These are phyloP conservation scores for Sungouiella thailandica DNA, from an alignment of 805 yeast genomes.

Conservation along the genomic window DNA sequence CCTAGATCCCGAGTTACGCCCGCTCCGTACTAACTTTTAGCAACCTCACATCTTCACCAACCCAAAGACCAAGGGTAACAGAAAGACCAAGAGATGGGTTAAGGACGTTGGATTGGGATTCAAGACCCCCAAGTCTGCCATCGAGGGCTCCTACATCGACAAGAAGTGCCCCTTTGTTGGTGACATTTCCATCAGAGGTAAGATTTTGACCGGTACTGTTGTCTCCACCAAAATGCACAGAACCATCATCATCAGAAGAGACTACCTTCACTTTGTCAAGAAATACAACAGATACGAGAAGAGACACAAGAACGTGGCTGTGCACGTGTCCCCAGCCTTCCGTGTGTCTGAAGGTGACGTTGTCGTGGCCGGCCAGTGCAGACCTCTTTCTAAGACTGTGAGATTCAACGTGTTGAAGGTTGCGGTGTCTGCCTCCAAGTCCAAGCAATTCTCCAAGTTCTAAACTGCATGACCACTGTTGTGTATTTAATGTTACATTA, in stretches of 20 bases:
- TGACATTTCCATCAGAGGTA: constrained; percentile 97
- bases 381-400: constrained; percentile 99
- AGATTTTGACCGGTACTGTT: constrained; percentile 98
- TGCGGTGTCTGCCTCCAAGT: constrained; percentile 79
- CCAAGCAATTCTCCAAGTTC: constrained; percentile 96
- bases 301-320: constrained; percentile 99
- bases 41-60: constrained; percentile 99
- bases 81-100: constrained; percentile 99
- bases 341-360: constrained; percentile 98
- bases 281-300: constrained; percentile 99
- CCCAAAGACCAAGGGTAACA: constrained; percentile 98
- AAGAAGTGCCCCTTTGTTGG: constrained; percentile 99
- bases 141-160: constrained; percentile 98
- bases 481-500: constrained; percentile 16
- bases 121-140: constrained; percentile 99
- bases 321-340: constrained; percentile 99
- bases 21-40: constrained; percentile 47
- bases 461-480: constrained; percentile 38
- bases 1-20: background rate
- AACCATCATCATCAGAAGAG: constrained; percentile 99
- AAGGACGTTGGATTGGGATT: constrained; percentile 99
- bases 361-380: constrained; percentile 99
- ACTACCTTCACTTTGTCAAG: constrained; percentile 99
- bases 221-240: constrained; percentile 99
- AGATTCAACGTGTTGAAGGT: constrained; percentile 99